Evolutionary conservation across 306 rosid genomes (phyloP).

Genomic region (Casuarina equisetifolia): DNA sequence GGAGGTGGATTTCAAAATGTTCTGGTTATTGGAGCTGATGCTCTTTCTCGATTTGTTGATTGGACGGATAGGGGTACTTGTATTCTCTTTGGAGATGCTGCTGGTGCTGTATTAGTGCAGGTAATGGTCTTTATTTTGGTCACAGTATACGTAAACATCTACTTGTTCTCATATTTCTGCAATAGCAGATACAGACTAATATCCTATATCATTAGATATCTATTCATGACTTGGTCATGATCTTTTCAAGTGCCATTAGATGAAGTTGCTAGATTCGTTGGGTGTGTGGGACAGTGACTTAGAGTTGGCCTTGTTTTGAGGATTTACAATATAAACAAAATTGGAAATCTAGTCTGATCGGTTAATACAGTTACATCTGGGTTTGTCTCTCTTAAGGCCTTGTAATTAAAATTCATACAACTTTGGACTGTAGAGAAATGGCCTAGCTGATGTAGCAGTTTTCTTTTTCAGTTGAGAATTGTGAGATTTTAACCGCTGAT

Average conservation of each 20-base stretch:
- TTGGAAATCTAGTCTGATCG: not conserved
- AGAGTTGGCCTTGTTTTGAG: not conserved
- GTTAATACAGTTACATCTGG: not conserved
- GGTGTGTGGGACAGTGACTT: not conserved
- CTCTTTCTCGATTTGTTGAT: constrained; percentile 90
- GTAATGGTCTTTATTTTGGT: constrained; percentile 39
- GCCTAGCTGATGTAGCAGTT: not conserved
- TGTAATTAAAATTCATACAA: not conserved
- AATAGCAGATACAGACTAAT: not conserved
- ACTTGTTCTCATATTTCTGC: not conserved
- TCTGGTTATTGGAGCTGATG: constrained; percentile 90
- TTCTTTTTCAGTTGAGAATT: not conserved
- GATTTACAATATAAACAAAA: not conserved
- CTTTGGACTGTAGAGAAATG: not conserved
- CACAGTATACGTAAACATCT: not conserved
- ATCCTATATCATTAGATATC: not conserved
- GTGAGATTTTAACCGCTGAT: not conserved
- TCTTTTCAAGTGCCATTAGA: no score
- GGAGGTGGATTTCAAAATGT: constrained; percentile 93
- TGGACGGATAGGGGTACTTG: constrained; percentile 96
- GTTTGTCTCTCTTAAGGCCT: not conserved
- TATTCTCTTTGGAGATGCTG: constrained; percentile 98
- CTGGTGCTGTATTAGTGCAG: constrained; percentile 96
- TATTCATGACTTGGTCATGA: not conserved
- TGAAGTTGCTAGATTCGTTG: not conserved